Percentiles rank a stretch among this genome's conserved stretches.
Conservation (phyloP, 371 early-diverging fungal genomes). For the Capniomyces stellatus region DNA sequence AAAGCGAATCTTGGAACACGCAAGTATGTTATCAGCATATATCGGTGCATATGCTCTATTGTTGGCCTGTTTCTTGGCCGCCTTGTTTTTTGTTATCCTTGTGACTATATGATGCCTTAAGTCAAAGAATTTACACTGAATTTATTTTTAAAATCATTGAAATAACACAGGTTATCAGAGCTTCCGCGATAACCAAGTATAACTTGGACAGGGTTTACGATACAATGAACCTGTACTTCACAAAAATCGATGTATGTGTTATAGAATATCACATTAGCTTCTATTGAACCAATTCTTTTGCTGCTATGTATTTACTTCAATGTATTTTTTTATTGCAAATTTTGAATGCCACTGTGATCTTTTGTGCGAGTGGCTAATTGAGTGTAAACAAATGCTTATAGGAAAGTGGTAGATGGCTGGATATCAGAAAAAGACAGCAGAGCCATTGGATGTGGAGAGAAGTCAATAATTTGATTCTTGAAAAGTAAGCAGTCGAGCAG, state of each 20-base stretch:
- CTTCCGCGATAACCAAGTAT: slow-evolving; percentile 35
- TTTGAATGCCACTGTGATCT: neutral
- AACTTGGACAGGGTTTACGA: slow-evolving; percentile 51
- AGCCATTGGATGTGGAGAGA: slow-evolving; percentile 59
- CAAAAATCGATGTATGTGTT: slow-evolving; percentile 6
- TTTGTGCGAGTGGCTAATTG: neutral
- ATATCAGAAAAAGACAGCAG: slow-evolving; percentile 36
- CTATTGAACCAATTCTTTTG: too few relatives aligned
- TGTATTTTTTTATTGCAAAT: too few relatives aligned
- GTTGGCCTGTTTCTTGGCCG: slow-evolving; percentile 7
- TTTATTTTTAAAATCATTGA: too few relatives aligned
- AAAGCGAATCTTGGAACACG: neutral
- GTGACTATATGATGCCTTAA: too few relatives aligned
- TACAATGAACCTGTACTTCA: slow-evolving; percentile 34
- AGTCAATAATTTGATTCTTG: slow-evolving; percentile 31
- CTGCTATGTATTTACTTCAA: too few relatives aligned
- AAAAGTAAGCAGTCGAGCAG: too few relatives aligned
- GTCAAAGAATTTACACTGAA: too few relatives aligned
- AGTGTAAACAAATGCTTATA: too few relatives aligned
- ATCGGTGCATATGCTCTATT: slow-evolving; percentile 14
- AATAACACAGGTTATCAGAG: slow-evolving; percentile 33
- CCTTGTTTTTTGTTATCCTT: neutral
- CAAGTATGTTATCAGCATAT: slow-evolving; percentile 6
- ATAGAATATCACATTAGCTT: too few relatives aligned
- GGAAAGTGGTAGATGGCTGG: slow-evolving; percentile 27